phyloP scores from a whole-genome alignment of 2,329 filamentous ascomycete species.

The Claviceps digitariae region DNA sequence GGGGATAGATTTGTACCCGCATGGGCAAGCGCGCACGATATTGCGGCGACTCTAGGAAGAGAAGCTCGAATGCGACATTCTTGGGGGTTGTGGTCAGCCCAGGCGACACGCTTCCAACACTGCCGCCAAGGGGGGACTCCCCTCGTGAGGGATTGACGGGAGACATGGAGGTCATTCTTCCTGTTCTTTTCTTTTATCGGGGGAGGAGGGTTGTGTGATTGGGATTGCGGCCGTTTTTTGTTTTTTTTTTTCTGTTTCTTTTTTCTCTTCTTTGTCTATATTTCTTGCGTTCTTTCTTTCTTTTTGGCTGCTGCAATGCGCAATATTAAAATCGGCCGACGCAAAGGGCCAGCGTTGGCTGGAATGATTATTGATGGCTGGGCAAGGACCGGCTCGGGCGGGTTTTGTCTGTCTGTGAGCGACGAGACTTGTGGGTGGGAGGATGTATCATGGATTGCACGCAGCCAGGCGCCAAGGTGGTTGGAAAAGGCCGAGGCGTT shows the following conservation, averaged over 20 bases:
- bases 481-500: slow-evolving; percentile 6
- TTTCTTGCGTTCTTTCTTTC: no score
- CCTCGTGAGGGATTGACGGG: slow-evolving; percentile 24
- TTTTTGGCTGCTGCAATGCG: background rate
- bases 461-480: slow-evolving; percentile 8
- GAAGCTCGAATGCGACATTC: slow-evolving; percentile 66
- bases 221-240: no score
- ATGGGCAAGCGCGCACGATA: slow-evolving; percentile 66
- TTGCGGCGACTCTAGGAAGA: slow-evolving; percentile 54
- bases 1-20: slow-evolving; percentile 81
- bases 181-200: background rate
- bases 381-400: slow-evolving; percentile 15
- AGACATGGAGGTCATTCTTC: slow-evolving; percentile 30
- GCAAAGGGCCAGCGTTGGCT: slow-evolving; percentile 9
- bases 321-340: slow-evolving; percentile 7
- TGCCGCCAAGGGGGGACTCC: slow-evolving; percentile 27
- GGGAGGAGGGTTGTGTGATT: no score
- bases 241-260: background rate
- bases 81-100: slow-evolving; percentile 42
- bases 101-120: slow-evolving; percentile 32
- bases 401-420: slow-evolving; percentile 16
- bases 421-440: background rate
- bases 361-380: slow-evolving; percentile 10
- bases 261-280: no score
- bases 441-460: background rate